Evolutionary conservation across 169 alveolate species (phyloP).

Genomic region (Nephromyces sp.): DNA sequence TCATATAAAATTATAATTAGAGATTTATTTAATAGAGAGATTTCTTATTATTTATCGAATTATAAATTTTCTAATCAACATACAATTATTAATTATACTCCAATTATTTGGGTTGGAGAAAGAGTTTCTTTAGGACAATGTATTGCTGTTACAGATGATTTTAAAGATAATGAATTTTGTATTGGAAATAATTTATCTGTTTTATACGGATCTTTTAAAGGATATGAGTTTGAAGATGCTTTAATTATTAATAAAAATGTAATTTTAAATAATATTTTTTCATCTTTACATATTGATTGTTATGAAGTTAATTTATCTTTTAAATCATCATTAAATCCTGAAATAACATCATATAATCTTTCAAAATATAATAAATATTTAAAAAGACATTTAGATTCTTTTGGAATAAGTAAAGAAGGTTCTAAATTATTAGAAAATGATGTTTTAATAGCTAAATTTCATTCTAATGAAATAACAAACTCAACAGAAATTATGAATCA

Average conservation of each 20-base stretch:
- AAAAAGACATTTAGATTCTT: constrained; percentile 16
- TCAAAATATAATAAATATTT: constrained; percentile 15
- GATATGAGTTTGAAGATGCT: constrained; percentile 43
- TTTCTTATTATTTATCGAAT: constrained; percentile 32
- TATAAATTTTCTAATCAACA: constrained; percentile 22
- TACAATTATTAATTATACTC: constrained; percentile 8
- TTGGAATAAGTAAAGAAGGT: constrained; percentile 16
- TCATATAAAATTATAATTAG: constrained; percentile 29
- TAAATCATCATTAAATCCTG: background rate
- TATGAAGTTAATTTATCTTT: background rate
- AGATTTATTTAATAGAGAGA: constrained; percentile 24
- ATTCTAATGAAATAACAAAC: background rate
- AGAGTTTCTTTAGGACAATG: constrained; percentile 1
- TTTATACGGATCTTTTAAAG: constrained; percentile 29
- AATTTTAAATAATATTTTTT: constrained; percentile 10
- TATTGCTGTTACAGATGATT: constrained; percentile 21
- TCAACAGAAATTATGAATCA: background rate
- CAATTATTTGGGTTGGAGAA: constrained; percentile 36
- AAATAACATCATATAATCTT: background rate
- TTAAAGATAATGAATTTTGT: constrained; percentile 29
- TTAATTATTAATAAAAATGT: constrained; percentile 27
- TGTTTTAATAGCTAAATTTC: constrained; percentile 7
- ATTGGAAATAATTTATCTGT: constrained; percentile 28
- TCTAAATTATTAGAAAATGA: constrained; percentile 8
- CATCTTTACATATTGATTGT: constrained; percentile 7